Evolutionary conservation across 2,329 filamentous ascomycete genomes (phyloP).

Genomic region (Paracamarosporium sp.): DNA sequence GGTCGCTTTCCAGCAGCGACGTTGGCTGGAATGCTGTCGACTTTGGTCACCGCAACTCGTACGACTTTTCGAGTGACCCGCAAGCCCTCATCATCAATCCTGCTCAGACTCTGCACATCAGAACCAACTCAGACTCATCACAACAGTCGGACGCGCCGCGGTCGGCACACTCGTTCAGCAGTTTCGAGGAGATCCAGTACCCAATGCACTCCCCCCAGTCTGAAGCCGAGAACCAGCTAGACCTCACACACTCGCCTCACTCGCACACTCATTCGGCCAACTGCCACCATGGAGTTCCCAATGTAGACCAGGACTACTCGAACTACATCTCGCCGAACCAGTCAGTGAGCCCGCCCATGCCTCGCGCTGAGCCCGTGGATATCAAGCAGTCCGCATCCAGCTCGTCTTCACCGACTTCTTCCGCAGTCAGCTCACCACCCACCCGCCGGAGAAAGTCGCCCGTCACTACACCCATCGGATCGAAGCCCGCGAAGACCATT

Average conservation of each 20-base stretch:
- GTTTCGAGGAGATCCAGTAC: constrained; percentile 76
- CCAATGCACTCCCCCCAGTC: constrained; percentile 84
- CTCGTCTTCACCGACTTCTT: constrained; percentile 65
- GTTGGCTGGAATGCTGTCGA: constrained; percentile 88
- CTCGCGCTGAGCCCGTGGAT: constrained; percentile 71
- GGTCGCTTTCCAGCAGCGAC: constrained; percentile 85
- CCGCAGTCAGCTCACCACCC: constrained; percentile 61
- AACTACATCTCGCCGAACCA: constrained; percentile 52
- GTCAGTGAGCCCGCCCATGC: constrained; percentile 71
- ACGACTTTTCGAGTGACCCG: constrained; percentile 68
- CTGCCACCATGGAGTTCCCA: constrained; percentile 35
- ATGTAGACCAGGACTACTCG: constrained; percentile 38
- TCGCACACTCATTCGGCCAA: constrained; percentile 33
- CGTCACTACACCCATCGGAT: constrained; percentile 53
- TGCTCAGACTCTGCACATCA: constrained; percentile 84
- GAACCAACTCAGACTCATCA: constrained; percentile 88
- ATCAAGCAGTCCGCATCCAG: constrained; percentile 70
- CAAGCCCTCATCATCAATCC: constrained; percentile 84
- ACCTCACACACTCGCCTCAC: constrained; percentile 34
- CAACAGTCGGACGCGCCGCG: constrained; percentile 67
- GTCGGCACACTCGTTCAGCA: constrained; percentile 74
- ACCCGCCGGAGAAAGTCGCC: constrained; percentile 76
- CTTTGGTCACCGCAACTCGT: constrained; percentile 66
- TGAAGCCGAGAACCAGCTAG: constrained; percentile 56
- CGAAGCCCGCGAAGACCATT: constrained; percentile 84